Conservation (phyloP, 2,329 filamentous ascomycete genomes). For the Pseudofabraea citricarpa region DNA sequence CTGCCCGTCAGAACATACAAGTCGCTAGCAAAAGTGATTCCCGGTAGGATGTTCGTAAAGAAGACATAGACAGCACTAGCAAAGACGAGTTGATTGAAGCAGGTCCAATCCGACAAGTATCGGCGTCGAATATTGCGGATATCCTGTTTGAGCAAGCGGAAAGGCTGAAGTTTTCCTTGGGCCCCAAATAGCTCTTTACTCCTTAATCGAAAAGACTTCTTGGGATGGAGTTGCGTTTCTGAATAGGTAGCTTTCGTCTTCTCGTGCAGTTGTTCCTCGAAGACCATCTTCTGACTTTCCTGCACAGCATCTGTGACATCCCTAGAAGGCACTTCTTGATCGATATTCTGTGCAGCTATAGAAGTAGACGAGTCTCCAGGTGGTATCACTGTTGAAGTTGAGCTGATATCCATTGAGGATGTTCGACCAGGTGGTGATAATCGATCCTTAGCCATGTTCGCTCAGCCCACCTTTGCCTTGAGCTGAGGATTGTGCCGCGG, state of each 20-base stretch:
- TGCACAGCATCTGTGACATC: neutral
- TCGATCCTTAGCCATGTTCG: neutral
- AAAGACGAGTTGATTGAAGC: conserved; percentile 60
- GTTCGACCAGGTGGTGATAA: neutral
- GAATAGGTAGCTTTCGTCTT: conserved; percentile 1
- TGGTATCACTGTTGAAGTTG: neutral
- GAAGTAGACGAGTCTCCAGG: neutral
- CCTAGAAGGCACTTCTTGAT: too few species aligned
- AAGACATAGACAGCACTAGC: conserved; percentile 62
- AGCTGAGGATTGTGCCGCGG: too few species aligned
- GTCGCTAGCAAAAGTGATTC: conserved; percentile 64
- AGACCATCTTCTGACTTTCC: neutral
- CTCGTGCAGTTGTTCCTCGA: conserved; percentile 7
- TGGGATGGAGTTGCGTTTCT: conserved; percentile 1
- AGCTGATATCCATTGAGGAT: neutral
- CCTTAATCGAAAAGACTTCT: conserved; percentile 5
- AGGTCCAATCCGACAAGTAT: conserved; percentile 48
- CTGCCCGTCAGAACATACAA: conserved; percentile 56
- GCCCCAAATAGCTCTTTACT: conserved; percentile 18
- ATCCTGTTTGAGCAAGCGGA: conserved; percentile 48
- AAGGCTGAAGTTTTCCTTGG: conserved; percentile 42
- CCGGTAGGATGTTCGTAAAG: conserved; percentile 62
- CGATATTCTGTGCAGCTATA: neutral
- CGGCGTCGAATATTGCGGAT: conserved; percentile 38
- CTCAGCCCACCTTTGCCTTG: neutral